Evolutionary conservation across 2,329 filamentous ascomycete species (phyloP).

Genomic region (Penicillium rolfsii): DNA sequence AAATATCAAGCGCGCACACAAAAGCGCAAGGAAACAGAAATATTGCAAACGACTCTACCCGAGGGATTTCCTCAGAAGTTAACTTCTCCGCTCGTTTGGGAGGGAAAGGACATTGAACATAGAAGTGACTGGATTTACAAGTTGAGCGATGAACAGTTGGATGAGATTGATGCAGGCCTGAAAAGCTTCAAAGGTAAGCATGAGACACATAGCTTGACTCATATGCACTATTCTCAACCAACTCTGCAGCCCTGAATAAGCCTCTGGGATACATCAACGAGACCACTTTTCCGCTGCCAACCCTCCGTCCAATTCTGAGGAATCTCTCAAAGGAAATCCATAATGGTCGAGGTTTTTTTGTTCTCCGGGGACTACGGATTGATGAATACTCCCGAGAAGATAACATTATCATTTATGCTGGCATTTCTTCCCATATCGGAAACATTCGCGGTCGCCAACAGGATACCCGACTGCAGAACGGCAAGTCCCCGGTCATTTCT

Average conservation of each 20-base stretch:
- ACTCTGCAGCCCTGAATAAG: slow-evolving; percentile 35
- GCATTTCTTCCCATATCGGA: slow-evolving; percentile 49
- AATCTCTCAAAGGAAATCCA: slow-evolving; percentile 43
- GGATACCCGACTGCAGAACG: slow-evolving; percentile 31
- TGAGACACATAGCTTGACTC: no score
- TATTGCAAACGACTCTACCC: slow-evolving; percentile 37
- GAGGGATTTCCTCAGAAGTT: slow-evolving; percentile 48
- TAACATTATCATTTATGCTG: slow-evolving; percentile 46
- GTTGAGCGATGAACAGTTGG: slow-evolving; percentile 38
- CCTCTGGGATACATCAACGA: slow-evolving; percentile 45
- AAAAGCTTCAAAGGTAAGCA: slow-evolving; percentile 46
- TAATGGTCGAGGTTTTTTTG: slow-evolving; percentile 48
- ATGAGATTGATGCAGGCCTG: slow-evolving; percentile 50
- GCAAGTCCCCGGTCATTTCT: slow-evolving; percentile 51
- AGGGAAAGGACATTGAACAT: slow-evolving; percentile 44
- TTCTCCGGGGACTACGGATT: slow-evolving; percentile 49
- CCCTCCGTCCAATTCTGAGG: slow-evolving; percentile 37
- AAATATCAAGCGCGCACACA: slow-evolving; percentile 28
- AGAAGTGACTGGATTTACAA: slow-evolving; percentile 42
- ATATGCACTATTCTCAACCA: neutral
- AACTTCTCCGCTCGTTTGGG: slow-evolving; percentile 52
- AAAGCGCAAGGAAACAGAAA: slow-evolving; percentile 24
- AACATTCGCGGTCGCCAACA: slow-evolving; percentile 47
- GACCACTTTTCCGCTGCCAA: slow-evolving; percentile 50
- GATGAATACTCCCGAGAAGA: slow-evolving; percentile 41